Evolutionary conservation across 495 filamentous ascomycete species (phyloP).

Genomic region (Articulospora tetracladia): DNA sequence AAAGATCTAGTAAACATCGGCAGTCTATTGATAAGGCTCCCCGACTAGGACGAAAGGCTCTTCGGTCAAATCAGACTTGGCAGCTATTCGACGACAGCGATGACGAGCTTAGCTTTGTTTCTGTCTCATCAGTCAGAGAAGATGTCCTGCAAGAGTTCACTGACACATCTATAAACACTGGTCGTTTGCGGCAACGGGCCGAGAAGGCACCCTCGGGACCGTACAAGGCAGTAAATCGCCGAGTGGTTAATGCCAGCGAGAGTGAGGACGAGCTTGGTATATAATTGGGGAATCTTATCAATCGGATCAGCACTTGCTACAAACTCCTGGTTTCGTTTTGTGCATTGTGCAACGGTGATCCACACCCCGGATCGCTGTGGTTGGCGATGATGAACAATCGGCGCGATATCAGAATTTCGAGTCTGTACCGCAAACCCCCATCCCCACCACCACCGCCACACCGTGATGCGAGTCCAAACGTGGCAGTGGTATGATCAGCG

Average conservation of each 20-base stretch:
- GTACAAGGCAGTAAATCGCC: background rate
- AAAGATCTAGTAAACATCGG: background rate
- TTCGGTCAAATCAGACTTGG: slow-evolving; percentile 18
- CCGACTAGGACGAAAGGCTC: slow-evolving; percentile 13
- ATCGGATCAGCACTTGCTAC: background rate
- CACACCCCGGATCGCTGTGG: background rate
- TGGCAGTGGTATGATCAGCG: background rate
- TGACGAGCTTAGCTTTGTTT: slow-evolving; percentile 25
- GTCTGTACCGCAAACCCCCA: too few species aligned
- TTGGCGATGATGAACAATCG: background rate
- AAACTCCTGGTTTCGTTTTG: background rate
- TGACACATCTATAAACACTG: background rate
- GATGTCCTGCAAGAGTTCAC: slow-evolving; percentile 11
- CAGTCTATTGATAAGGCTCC: slow-evolving; percentile 16
- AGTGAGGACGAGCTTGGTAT: slow-evolving; percentile 40
- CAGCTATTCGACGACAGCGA: slow-evolving; percentile 24
- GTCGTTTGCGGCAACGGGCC: background rate
- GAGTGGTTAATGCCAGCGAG: slow-evolving; percentile 9
- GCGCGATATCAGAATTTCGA: too few species aligned
- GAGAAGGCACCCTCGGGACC: background rate
- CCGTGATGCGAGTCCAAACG: background rate
- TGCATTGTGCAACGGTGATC: background rate
- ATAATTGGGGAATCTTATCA: slow-evolving; percentile 12
- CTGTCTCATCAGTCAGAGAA: slow-evolving; percentile 11
- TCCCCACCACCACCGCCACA: background rate